phyloP scores from a whole-genome alignment of 257 asterid species.

The Solanum etuberosum region DNA sequence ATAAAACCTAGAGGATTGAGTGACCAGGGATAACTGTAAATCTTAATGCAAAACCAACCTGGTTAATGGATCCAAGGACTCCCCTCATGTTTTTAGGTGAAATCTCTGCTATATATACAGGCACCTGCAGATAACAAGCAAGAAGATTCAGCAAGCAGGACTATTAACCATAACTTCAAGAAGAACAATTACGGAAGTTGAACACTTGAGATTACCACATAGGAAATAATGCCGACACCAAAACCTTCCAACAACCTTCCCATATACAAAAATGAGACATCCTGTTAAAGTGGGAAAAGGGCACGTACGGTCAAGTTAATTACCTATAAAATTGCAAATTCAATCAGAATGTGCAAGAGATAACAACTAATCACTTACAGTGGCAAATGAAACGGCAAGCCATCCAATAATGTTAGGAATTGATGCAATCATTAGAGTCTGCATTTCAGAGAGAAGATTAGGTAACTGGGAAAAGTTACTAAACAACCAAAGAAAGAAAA shows the following conservation, averaged over 20 bases:
- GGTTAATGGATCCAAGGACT: conserved; percentile 76
- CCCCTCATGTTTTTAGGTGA: conserved; percentile 89
- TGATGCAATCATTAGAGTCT: conserved; percentile 83
- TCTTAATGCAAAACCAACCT: conserved; percentile 50
- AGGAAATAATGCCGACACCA: conserved; percentile 89
- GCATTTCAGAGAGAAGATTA: conserved; percentile 20
- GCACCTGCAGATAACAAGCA: conserved; percentile 40
- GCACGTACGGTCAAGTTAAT: background rate
- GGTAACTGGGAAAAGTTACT: background rate
- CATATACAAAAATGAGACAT: conserved; percentile 75
- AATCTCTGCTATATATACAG: conserved; percentile 89
- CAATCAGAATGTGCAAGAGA: background rate
- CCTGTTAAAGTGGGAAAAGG: conserved; percentile 21
- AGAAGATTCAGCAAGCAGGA: conserved; percentile 1
- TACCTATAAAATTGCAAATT: background rate
- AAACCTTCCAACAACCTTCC: conserved; percentile 88
- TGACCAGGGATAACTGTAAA: background rate
- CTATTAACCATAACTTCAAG: background rate
- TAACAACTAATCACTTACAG: conserved; percentile 29
- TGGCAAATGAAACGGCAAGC: conserved; percentile 81
- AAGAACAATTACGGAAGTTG: background rate
- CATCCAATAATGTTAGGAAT: conserved; percentile 86
- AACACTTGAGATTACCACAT: conserved; percentile 40
- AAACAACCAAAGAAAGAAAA: background rate
- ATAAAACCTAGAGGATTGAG: background rate